Evolutionary conservation across 1,284 basidiomycete genomes (phyloP).

Genomic region (Cronartium ribicola): DNA sequence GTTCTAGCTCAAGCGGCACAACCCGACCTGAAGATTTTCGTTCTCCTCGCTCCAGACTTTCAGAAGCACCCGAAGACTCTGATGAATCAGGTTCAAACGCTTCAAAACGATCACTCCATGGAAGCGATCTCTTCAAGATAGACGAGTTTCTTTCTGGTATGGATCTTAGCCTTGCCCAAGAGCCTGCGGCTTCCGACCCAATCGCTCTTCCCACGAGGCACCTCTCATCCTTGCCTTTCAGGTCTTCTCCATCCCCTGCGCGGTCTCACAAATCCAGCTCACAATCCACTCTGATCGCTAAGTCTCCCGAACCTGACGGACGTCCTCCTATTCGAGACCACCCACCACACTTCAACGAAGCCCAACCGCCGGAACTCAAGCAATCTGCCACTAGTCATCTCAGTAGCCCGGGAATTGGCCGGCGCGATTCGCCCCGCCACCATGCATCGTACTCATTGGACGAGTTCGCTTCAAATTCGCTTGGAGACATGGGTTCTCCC

Average conservation of each 20-base stretch:
- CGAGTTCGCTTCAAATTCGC: slow-evolving; percentile 10
- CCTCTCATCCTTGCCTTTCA: not conserved
- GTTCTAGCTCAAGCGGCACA: slow-evolving; percentile 8
- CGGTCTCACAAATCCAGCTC: slow-evolving; percentile 17
- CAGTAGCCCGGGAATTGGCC: slow-evolving; percentile 33
- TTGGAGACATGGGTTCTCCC: not conserved
- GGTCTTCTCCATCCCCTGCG: slow-evolving; percentile 13
- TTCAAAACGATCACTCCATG: slow-evolving; percentile 30
- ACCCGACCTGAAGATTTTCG: slow-evolving; percentile 8
- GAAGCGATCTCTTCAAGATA: slow-evolving; percentile 13
- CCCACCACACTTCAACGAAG: not conserved
- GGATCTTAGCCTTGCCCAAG: slow-evolving; percentile 6
- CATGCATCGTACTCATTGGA: slow-evolving; percentile 18
- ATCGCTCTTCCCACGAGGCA: not conserved
- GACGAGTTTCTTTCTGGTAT: slow-evolving; percentile 14
- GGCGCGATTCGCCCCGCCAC: slow-evolving; percentile 30
- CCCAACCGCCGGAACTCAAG: not conserved
- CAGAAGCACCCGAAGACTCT: slow-evolving; percentile 4
- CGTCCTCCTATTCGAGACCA: not conserved
- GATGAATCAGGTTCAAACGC: not conserved
- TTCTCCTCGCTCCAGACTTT: not conserved
- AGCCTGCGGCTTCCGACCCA: not conserved
- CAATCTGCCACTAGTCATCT: slow-evolving; percentile 11
- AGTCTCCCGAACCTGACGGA: slow-evolving; percentile 4
- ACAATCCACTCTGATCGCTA: slow-evolving; percentile 30